Conservation (phyloP, 2,329 filamentous ascomycete genomes). For the Colletotrichum godetiae region DNA sequence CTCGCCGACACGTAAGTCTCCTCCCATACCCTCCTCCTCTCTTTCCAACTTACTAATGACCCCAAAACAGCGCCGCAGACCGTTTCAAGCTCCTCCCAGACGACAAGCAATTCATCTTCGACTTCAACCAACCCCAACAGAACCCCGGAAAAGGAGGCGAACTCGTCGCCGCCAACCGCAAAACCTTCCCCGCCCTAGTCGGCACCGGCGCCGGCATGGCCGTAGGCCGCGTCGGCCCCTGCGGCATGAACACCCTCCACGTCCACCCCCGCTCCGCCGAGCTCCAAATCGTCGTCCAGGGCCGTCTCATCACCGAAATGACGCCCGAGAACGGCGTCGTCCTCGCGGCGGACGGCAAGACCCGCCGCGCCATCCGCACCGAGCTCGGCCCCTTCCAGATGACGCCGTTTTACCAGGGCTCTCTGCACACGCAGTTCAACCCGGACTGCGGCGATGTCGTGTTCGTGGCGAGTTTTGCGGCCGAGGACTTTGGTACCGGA, state of each 20-base stretch:
- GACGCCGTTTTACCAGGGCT: slow-evolving; percentile 66
- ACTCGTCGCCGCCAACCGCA: slow-evolving; percentile 64
- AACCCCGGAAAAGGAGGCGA: slow-evolving; percentile 56
- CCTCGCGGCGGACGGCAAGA: slow-evolving; percentile 46
- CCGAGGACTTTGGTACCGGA: slow-evolving; percentile 64
- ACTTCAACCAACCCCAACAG: slow-evolving; percentile 52
- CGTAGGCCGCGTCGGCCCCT: slow-evolving; percentile 61
- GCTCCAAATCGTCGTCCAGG: slow-evolving; percentile 62
- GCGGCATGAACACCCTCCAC: slow-evolving; percentile 69
- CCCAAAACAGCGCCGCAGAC: slow-evolving; percentile 50
- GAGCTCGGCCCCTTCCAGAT: slow-evolving; percentile 57
- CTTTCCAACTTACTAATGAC: slow-evolving; percentile 31
- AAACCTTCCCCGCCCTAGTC: slow-evolving; percentile 67
- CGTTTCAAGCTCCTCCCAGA: slow-evolving; percentile 55
- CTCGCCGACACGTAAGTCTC: slow-evolving; percentile 51
- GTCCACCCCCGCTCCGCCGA: slow-evolving; percentile 65
- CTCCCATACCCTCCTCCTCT: too few relatives aligned
- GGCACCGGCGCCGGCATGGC: slow-evolving; percentile 62
- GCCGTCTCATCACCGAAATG: slow-evolving; percentile 62
- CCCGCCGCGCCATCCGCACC: slow-evolving; percentile 46
- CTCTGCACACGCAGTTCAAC: slow-evolving; percentile 67
- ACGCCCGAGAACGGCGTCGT: slow-evolving; percentile 63
- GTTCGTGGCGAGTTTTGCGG: slow-evolving; percentile 61
- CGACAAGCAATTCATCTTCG: slow-evolving; percentile 59
- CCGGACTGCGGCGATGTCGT: slow-evolving; percentile 61